Conservation (phyloP, 2,329 filamentous ascomycete genomes). For the Neocatenulostroma microsporum region DNA sequence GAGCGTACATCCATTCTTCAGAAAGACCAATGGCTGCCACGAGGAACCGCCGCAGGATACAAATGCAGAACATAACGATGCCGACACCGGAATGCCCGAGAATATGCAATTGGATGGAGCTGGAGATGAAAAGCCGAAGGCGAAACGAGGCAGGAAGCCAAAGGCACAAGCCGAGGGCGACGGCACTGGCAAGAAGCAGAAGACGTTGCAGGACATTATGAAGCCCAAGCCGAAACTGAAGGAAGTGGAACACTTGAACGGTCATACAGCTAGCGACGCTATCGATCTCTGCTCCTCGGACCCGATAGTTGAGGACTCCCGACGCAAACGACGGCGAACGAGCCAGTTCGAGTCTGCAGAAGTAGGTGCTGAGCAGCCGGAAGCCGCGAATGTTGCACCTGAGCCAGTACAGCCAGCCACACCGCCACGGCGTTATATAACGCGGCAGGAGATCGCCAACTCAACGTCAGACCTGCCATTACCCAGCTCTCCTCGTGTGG, state of each 20-base stretch:
- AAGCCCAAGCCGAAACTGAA: constrained; percentile 23
- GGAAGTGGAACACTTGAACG: constrained; percentile 8
- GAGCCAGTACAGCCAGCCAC: too few species aligned
- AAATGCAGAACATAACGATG: neutral
- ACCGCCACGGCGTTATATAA: too few species aligned
- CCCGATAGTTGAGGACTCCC: constrained; percentile 6
- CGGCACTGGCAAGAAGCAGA: constrained; percentile 20
- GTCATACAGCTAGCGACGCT: neutral
- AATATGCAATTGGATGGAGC: constrained; percentile 2
- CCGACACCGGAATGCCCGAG: neutral
- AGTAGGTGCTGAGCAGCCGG: constrained; percentile 8
- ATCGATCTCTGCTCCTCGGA: constrained; percentile 3
- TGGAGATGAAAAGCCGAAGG: constrained; percentile 8
- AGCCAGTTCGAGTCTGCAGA: constrained; percentile 16
- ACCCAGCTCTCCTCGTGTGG: constrained; percentile 1
- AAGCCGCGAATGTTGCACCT: too few species aligned
- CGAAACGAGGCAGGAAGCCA: constrained; percentile 11
- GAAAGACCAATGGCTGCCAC: constrained; percentile 13
- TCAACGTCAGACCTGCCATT: constrained; percentile 1
- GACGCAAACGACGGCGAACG: constrained; percentile 35
- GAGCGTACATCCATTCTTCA: constrained; percentile 27
- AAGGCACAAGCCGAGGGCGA: constrained; percentile 7
- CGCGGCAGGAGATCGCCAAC: constrained; percentile 3
- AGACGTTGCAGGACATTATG: constrained; percentile 21
- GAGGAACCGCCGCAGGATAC: constrained; percentile 1